Conservation (phyloP, 2,329 filamentous ascomycete species). For the Zarea fungicola region DNA sequence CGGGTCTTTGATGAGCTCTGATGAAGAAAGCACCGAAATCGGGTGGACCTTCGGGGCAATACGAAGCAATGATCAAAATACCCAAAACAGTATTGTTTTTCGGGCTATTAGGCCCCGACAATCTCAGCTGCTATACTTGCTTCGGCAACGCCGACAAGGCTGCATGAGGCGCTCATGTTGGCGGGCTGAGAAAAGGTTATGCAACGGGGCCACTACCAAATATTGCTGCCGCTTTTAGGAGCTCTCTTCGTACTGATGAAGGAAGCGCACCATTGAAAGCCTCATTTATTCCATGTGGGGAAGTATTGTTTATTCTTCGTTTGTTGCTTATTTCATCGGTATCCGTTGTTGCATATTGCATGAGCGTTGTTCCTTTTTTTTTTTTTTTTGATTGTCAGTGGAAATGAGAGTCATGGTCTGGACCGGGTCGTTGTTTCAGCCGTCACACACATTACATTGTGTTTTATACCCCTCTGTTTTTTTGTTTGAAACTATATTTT, state of each 20-base stretch:
- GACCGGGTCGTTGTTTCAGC: too few species aligned
- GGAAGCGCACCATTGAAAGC: background rate
- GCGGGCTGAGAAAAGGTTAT: background rate
- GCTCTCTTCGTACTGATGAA: background rate
- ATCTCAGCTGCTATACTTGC: background rate
- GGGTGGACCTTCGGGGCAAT: background rate
- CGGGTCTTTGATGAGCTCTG: slow-evolving; percentile 44
- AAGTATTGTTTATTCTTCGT: background rate
- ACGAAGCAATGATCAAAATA: background rate
- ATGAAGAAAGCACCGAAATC: slow-evolving; percentile 9
- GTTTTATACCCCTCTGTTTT: slow-evolving; percentile 5
- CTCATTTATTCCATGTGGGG: background rate
- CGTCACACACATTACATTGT: background rate
- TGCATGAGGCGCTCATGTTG: background rate
- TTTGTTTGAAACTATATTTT: too few species aligned
- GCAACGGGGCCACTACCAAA: slow-evolving; percentile 1
- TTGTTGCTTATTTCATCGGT: background rate
- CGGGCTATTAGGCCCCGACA: slow-evolving; percentile 2
- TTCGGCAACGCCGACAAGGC: background rate
- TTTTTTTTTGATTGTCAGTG: background rate
- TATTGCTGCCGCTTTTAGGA: background rate
- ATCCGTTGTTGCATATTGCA: slow-evolving; percentile 1
- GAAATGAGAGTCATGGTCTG: background rate
- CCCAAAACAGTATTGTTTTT: background rate
- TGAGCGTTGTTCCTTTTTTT: background rate